phyloP scores from a whole-genome alignment of 2,329 filamentous ascomycete genomes.

The Madurella mycetomatis region DNA sequence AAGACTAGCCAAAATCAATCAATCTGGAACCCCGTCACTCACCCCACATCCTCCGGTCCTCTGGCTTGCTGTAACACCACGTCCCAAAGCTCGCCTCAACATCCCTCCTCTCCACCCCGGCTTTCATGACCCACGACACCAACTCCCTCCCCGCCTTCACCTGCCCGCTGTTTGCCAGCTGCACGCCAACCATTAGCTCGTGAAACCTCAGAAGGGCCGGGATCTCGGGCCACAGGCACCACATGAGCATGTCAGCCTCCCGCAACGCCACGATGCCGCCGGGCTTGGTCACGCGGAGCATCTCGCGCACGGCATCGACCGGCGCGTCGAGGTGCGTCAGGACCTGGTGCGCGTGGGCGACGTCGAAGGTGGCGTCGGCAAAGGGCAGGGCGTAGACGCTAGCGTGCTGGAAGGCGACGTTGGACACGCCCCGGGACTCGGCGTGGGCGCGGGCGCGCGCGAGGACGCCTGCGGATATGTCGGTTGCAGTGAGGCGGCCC shows the following conservation, averaged over 20 bases:
- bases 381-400: constrained; percentile 30
- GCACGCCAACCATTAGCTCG: neutral
- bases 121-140: constrained; percentile 10
- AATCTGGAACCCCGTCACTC: neutral
- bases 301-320: constrained; percentile 35
- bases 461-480: constrained; percentile 30
- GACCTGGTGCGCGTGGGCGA: constrained; percentile 22
- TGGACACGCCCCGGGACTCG: constrained; percentile 2
- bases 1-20: neutral
- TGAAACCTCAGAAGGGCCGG: constrained; percentile 4
- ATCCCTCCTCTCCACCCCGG: constrained; percentile 1
- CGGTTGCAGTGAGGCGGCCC: constrained; percentile 32
- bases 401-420: constrained; percentile 29
- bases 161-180: neutral
- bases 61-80: constrained; percentile 12
- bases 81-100: constrained; percentile 12
- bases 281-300: constrained; percentile 37
- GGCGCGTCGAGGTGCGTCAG: constrained; percentile 33
- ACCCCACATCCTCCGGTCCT: constrained; percentile 13
- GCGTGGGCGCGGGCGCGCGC: constrained; percentile 25
- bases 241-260: constrained; percentile 23
- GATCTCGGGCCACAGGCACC: constrained; percentile 11
- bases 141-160: constrained; percentile 4
- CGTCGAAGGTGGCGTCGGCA: constrained; percentile 33
- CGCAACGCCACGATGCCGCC: constrained; percentile 36